Base-by-base conservation (phyloP, 805 yeast species). In the Jamesozyma lodderae region DNA sequence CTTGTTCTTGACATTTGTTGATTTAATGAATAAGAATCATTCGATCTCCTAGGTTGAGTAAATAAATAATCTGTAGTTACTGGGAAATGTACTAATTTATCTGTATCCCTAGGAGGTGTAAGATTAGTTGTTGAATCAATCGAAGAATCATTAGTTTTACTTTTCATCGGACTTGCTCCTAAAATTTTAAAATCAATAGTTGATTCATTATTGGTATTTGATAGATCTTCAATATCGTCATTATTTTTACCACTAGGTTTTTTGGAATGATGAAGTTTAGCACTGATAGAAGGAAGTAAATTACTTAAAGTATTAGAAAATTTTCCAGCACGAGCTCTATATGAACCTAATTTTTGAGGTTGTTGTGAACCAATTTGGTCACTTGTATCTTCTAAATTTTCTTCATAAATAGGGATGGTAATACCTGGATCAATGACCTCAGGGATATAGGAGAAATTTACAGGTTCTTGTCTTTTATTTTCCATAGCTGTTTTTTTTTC, bases 291-390 rank as follows among this genome's bases (percentile, higher is more conserved):
- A 17, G 65, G 65, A 14, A 60, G 41, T 26, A 60, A 41, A 41
- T 57, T 60, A 40, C 63, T 58, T 38, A 60, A 41, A 10, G 65
- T 60, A 38, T 59, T 60, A 13, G 65, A 60, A 33, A 60, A 55
- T 35, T 59, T 59, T 7, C 63, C 65, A 3, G 65, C 62, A 33
- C 60, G 51, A 9, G 59, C 50, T 37, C 64, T 49, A 35, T 59
- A 59, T 2, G 62, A 57, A 3, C 64, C 64, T 14, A 59, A 38
- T 40, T 55, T 58, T 36, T 57, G 61, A 9, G 58, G 42, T 10
- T 37, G 49, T 18, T 47, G 49, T 5, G 38, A 13, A 13, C 29
- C 36, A 16, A 36, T 19, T 14, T 35, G 29, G 20, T 25, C 31
- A 10, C 25, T 28, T 16, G 36, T 39, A 20, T 46, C 41, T 9